Conservation (phyloP, 2,329 filamentous ascomycete genomes). For the Diaporthe vexans region DNA sequence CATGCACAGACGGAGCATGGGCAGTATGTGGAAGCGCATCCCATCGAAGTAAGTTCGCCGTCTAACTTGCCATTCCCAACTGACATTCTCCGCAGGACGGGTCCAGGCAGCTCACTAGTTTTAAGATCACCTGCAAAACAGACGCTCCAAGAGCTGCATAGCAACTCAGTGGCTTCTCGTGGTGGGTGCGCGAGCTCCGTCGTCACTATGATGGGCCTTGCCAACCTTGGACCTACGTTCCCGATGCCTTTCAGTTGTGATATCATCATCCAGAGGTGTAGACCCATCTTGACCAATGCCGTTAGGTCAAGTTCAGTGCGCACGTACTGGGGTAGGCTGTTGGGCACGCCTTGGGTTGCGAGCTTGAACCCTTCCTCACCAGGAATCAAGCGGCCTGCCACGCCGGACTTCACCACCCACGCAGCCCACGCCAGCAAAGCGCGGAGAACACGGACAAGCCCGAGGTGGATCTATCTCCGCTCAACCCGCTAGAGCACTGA, state of each 20-base stretch:
- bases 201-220: not conserved
- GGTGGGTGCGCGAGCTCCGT: not conserved
- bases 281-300: not conserved
- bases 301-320: not conserved
- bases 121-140: not conserved
- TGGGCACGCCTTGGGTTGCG: slow-evolving; percentile 4
- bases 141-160: not conserved
- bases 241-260: not conserved
- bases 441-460: slow-evolving; percentile 32
- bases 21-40: not conserved
- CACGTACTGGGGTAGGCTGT: not conserved
- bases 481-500: slow-evolving; percentile 24
- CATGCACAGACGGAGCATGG: not conserved
- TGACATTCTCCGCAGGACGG: not conserved
- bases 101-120: not conserved
- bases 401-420: slow-evolving; percentile 31
- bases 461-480: slow-evolving; percentile 29
- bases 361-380: not conserved
- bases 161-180: not conserved
- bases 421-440: slow-evolving; percentile 27
- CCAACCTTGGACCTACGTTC: not conserved
- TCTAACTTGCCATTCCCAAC: not conserved
- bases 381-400: slow-evolving; percentile 4
- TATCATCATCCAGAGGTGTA: not conserved
- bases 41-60: not conserved